Conservation (phyloP, 129 eudicot genomes). For the Scalesia atractyloides region DNA sequence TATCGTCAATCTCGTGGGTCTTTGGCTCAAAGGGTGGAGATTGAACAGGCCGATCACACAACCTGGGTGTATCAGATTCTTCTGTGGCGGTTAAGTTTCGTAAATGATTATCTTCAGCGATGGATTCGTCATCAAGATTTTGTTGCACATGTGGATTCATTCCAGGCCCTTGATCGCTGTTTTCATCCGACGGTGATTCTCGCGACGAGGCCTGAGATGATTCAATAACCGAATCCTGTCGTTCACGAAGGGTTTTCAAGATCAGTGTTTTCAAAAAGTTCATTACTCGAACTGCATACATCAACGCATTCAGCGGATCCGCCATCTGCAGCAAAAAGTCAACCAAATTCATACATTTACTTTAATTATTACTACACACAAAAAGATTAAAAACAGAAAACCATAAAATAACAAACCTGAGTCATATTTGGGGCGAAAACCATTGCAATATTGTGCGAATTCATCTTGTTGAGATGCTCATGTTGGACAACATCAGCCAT, state of each 20-base stretch:
- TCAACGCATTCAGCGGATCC: constrained; percentile 62
- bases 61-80: constrained; percentile 47
- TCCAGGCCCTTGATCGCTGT: constrained; percentile 55
- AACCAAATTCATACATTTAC: neutral
- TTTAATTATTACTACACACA: neutral
- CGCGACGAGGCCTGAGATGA: constrained; percentile 36
- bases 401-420: constrained; percentile 46
- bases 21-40: constrained; percentile 20
- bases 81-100: constrained; percentile 38
- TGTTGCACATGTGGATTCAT: constrained; percentile 26
- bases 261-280: constrained; percentile 88
- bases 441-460: constrained; percentile 85
- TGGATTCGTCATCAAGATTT: constrained; percentile 20
- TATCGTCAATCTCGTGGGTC: constrained; percentile 12
- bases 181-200: constrained; percentile 52
- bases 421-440: constrained; percentile 99
- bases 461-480: constrained; percentile 84
- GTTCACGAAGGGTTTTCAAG: constrained; percentile 56
- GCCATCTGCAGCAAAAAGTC: constrained; percentile 53
- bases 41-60: constrained; percentile 31
- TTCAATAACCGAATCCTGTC: constrained; percentile 50
- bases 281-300: constrained; percentile 95
- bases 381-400: neutral
- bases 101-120: constrained; percentile 40
- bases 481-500: constrained; percentile 94